Evolutionary conservation across 208 protist genomes (phyloP), one percentile per base, ranked within the genome.

Genomic region (Trypanosoma lewisi): DNA sequence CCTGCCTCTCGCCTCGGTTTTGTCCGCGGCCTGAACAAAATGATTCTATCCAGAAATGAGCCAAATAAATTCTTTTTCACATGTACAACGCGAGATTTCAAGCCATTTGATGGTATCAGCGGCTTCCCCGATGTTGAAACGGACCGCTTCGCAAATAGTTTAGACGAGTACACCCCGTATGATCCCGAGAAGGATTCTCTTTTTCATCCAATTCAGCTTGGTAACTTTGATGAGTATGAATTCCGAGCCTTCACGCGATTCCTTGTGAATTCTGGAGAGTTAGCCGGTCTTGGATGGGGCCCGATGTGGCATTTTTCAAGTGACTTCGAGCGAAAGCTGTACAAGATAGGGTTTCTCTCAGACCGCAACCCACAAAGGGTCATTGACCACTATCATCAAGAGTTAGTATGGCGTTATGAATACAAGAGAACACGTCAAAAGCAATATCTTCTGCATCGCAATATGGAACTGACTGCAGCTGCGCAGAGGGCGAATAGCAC

Each of bases 331-430:
- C 68, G 91, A 21, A 97, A 95, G 69, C 73, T 95, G 59, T 94
- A 95, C 78, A 97, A 97, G 66, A 94, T 97, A 53, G 87, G 74
- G 11, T 97, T 97, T 67, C 83, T 97, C 71, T 95, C 91, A 0
- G 79, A 83, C 36, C 72, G 79, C 17, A 97, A 97, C 60, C 91
- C 91, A 36, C 89, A 97, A 71, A 62, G 77, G 12, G 85, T 97
- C n/a, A 62, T 97, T 44, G 85, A 97, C 54, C 91, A 97, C 60
- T 95, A 97, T 58, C 91, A 96, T 63, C 91, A 96, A 64, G 91
- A 96, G 68, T 64, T 96, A 14, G 87, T 96, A 17, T 97, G 91
- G 89, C 77, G 82, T 48, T 89, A 83, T 48, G 91, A 97, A 73
- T 97, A 93, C 70, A 75, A 94, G 63, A 73, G 91, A 50, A 82